Percentiles rank a stretch among this genome's conserved stretches.
Evolutionary conservation across 2,329 filamentous ascomycete species (phyloP).

Genomic region (Colletotrichum sp.): DNA sequence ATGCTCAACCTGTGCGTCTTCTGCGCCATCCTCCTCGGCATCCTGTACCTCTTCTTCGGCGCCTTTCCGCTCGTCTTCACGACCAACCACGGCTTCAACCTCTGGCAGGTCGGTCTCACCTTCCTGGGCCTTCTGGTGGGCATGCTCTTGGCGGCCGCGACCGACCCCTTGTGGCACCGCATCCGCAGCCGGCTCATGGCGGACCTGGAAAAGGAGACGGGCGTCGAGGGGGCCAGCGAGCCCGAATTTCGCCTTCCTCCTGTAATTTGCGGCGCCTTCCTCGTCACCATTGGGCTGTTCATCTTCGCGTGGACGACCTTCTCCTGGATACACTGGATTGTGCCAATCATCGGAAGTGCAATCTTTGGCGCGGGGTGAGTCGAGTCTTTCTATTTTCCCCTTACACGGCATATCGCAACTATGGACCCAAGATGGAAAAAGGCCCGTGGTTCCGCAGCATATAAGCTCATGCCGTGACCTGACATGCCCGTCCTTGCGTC

Average conservation of each 20-base stretch:
- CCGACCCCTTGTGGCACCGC: constrained; percentile 70
- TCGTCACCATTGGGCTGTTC: constrained; percentile 84
- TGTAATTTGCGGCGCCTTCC: constrained; percentile 73
- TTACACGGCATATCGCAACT: constrained; percentile 17
- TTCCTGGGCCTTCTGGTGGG: constrained; percentile 77
- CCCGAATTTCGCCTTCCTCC: constrained; percentile 87
- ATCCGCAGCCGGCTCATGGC: constrained; percentile 63
- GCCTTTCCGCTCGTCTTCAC: constrained; percentile 83
- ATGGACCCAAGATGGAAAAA: constrained; percentile 17
- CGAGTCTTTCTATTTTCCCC: neutral
- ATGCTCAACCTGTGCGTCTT: constrained; percentile 81
- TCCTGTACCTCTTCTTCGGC: constrained; percentile 90
- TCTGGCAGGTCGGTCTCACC: constrained; percentile 80
- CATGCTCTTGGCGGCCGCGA: constrained; percentile 67
- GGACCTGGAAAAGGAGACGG: constrained; percentile 55
- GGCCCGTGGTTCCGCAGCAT: constrained; percentile 5
- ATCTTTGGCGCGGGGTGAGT: constrained; percentile 76
- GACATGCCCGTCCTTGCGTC: constrained; percentile 5
- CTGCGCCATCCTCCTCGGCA: constrained; percentile 83
- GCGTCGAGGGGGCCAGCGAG: constrained; percentile 66
- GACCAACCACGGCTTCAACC: constrained; percentile 74
- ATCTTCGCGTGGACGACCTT: constrained; percentile 90
- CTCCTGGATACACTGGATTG: constrained; percentile 75
- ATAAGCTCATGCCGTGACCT: neutral
- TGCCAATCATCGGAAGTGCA: constrained; percentile 73